phyloP scores from a whole-genome alignment of 352 stramenopile species.

The Phytophthora quininea region DNA sequence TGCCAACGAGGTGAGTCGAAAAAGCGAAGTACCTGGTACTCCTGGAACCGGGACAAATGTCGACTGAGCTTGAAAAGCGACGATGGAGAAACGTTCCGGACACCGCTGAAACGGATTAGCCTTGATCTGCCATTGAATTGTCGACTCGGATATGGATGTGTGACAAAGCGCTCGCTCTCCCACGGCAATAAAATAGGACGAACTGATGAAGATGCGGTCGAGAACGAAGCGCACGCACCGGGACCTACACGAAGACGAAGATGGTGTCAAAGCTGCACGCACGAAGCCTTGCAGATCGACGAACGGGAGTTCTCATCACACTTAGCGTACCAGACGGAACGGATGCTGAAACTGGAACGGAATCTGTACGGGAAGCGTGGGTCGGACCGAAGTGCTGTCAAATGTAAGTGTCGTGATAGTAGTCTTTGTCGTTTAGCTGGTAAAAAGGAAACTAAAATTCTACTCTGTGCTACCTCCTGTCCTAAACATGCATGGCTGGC shows the following conservation, averaged over 20 bases:
- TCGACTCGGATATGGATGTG: not conserved
- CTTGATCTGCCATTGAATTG: not conserved
- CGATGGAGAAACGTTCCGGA: no score
- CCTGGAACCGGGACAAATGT: no score
- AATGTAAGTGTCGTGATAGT: not conserved
- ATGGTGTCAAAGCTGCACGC: not conserved
- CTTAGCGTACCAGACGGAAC: not conserved
- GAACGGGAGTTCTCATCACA: not conserved
- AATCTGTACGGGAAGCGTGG: not conserved
- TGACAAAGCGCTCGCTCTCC: not conserved
- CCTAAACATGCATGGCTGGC: no score
- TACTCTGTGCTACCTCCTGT: no score
- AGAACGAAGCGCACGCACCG: not conserved
- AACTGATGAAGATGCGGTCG: not conserved
- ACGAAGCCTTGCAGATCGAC: not conserved
- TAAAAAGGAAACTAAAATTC: not conserved
- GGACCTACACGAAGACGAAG: not conserved
- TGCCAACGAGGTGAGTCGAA: no score
- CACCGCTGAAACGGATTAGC: not conserved
- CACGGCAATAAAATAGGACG: not conserved
- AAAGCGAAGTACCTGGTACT: no score
- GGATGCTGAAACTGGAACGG: slow-evolving; percentile 4
- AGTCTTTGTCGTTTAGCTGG: not conserved
- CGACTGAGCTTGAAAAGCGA: no score
- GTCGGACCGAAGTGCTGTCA: slow-evolving; percentile 4